Base-by-base conservation (phyloP, 495 filamentous ascomycete genomes). In the Aspergillus egyptiacus region DNA sequence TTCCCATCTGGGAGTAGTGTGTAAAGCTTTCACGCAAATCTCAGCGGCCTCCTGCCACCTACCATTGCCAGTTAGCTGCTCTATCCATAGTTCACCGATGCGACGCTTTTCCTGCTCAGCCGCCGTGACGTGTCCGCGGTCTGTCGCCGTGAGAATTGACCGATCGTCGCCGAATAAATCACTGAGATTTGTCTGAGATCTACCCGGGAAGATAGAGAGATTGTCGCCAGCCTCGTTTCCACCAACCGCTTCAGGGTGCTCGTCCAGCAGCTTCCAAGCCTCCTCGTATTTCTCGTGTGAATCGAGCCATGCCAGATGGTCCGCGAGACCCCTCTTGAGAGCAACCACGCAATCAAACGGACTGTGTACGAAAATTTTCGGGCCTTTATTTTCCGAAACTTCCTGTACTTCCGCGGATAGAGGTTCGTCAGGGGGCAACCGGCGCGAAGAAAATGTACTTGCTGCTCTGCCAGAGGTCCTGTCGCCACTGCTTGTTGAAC, bases 291-390 rank as follows among this genome's bases (percentile, higher is more conserved):
- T 79, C 30, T 84, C 75, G 50, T 82, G 87, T 32, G 86, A 83
- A 8, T 93, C 65, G 1, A 96, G 68, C 91, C 90, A 98, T 5
- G 76, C 71, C 11, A 97, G 67, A 54, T 93, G 89, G 61, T 98
- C 93, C 0, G 79, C 66, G 10, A 90, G 71, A 54, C 95, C 91
- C 53, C 93, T 72, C 57, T 89, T 89, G 0, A 91, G 85, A 0
- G 89, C 86, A 46, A 95, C 72, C 18, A 96, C 80, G 54, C 90
- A 95, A 67, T 98, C 93, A 55, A 93, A 98, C 1, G 94, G 94
- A 57, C 90, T 96, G 42, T 94, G 89, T 24, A 98, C 85, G 61
- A 95, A 96, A 20, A 98, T 87, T 56, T 96, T 97, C 52, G 90
- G 77, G 0, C 93, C 91, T 6, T 81, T 77, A 13, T 80, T 81